phyloP scores from a whole-genome alignment of 2,329 filamentous ascomycete genomes.

The Aspergillus luchuensis region DNA sequence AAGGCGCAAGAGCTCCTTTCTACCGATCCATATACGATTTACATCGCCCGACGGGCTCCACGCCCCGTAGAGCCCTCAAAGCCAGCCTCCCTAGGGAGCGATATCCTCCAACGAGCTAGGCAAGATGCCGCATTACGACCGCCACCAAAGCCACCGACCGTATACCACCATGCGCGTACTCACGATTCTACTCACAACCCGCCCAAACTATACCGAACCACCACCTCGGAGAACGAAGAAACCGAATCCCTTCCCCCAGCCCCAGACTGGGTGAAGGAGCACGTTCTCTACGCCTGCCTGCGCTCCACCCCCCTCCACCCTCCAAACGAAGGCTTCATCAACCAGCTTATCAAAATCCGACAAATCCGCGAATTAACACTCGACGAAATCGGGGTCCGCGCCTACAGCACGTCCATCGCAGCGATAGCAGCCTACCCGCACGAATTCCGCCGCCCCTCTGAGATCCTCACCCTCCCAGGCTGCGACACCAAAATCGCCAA shows the following conservation, averaged over 20 bases:
- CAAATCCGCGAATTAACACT: slow-evolving; percentile 68
- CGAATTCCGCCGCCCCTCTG: slow-evolving; percentile 47
- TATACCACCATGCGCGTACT: slow-evolving; percentile 22
- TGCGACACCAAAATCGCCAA: slow-evolving; percentile 78
- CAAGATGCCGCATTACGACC: slow-evolving; percentile 41
- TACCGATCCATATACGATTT: slow-evolving; percentile 54
- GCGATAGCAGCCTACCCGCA: slow-evolving; percentile 78
- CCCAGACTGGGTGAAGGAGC: slow-evolving; percentile 68
- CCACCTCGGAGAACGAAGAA: slow-evolving; percentile 76
- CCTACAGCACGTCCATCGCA: slow-evolving; percentile 86
- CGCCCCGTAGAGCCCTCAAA: neutral
- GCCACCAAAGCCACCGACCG: slow-evolving; percentile 12
- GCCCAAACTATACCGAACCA: slow-evolving; percentile 63
- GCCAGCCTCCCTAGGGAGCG: slow-evolving; percentile 16
- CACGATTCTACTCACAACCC: slow-evolving; percentile 29
- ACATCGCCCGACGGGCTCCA: slow-evolving; percentile 49
- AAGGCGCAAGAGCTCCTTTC: slow-evolving; percentile 47
- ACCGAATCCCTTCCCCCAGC: slow-evolving; percentile 60
- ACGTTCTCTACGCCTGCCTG: slow-evolving; percentile 75
- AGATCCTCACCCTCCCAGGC: slow-evolving; percentile 65
- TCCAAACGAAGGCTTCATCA: slow-evolving; percentile 75
- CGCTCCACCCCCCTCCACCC: slow-evolving; percentile 69
- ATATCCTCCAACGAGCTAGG: slow-evolving; percentile 58
- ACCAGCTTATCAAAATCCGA: slow-evolving; percentile 72
- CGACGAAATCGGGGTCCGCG: slow-evolving; percentile 77